A percentile compares a stretch with the other conserved stretches of the same genome.
Conservation (phyloP, 2,329 filamentous ascomycete genomes). For the Neonectria ditissima region DNA sequence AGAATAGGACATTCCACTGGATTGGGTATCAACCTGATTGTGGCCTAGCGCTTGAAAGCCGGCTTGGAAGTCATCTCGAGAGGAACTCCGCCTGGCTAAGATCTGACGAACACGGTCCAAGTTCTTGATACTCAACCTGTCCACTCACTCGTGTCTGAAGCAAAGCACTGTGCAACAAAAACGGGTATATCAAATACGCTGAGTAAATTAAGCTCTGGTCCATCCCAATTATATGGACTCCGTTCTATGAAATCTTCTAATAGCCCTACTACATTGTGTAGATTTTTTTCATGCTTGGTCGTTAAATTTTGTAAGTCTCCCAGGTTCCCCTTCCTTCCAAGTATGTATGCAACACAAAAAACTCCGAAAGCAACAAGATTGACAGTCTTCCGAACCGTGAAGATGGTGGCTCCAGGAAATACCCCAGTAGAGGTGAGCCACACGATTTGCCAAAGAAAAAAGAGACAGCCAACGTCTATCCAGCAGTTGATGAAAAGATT, state of each 20-base stretch:
- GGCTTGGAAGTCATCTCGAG: too few relatives aligned
- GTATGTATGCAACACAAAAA: constrained; percentile 5
- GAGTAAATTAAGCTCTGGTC: constrained; percentile 37
- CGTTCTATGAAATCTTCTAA: constrained; percentile 42
- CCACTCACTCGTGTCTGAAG: too few relatives aligned
- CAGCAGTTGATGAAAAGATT: constrained; percentile 16
- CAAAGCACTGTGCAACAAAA: constrained; percentile 2
- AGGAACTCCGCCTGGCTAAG: too few relatives aligned
- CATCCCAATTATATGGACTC: constrained; percentile 40
- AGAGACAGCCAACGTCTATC: constrained; percentile 19
- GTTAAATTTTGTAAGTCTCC: constrained; percentile 39
- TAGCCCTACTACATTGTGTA: constrained; percentile 42
- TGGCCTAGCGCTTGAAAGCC: neutral
- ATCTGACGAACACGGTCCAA: too few relatives aligned
- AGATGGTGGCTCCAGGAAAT: neutral
- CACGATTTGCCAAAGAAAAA: constrained; percentile 12
- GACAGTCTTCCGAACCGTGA: constrained; percentile 7
- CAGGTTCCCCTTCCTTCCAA: constrained; percentile 27
- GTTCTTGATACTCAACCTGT: too few relatives aligned
- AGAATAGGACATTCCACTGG: too few relatives aligned
- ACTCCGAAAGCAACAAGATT: constrained; percentile 2
- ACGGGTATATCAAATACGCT: constrained; percentile 7
- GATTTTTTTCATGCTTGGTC: constrained; percentile 46
- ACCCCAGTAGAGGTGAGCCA: neutral
- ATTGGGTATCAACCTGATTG: neutral